Conservation (phyloP, 2,329 filamentous ascomycete species). For the Fusarium haematococcum region DNA sequence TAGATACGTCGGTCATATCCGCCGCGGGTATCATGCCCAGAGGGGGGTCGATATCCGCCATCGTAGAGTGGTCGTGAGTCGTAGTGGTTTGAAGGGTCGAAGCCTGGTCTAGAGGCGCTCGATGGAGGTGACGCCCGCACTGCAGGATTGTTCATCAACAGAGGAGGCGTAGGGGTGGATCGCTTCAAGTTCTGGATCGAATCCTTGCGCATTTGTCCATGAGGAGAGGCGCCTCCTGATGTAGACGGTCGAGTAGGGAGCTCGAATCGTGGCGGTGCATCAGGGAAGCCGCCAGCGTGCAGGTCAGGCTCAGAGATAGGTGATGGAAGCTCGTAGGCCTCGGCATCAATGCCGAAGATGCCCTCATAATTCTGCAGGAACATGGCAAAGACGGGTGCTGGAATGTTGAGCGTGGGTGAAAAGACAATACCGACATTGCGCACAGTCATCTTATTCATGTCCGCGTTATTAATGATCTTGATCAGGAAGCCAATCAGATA, state of each 20-base stretch:
- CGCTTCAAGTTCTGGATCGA: slow-evolving; percentile 46
- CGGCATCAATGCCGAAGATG: slow-evolving; percentile 82
- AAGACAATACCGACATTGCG: slow-evolving; percentile 98
- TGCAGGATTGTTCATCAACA: slow-evolving; percentile 48
- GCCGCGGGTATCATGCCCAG: slow-evolving; percentile 44
- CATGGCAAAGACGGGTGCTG: slow-evolving; percentile 91
- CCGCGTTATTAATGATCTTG: slow-evolving; percentile 89
- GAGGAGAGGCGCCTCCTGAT: slow-evolving; percentile 62
- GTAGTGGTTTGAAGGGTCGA: slow-evolving; percentile 55
- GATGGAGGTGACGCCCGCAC: slow-evolving; percentile 59
- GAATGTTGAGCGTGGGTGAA: slow-evolving; percentile 95
- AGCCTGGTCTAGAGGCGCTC: slow-evolving; percentile 49
- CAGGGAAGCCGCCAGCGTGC: slow-evolving; percentile 40
- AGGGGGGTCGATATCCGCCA: slow-evolving; percentile 49
- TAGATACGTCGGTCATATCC: slow-evolving; percentile 55
- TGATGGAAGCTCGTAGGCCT: slow-evolving; percentile 70
- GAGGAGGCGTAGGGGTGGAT: slow-evolving; percentile 64
- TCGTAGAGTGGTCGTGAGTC: slow-evolving; percentile 59
- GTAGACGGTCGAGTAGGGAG: slow-evolving; percentile 62
- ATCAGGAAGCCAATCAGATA: slow-evolving; percentile 91
- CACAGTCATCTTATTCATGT: slow-evolving; percentile 97
- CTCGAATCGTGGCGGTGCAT: slow-evolving; percentile 49
- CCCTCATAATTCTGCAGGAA: slow-evolving; percentile 90
- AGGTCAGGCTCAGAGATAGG: slow-evolving; percentile 55
- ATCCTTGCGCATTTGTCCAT: slow-evolving; percentile 58